Conservation (phyloP, 257 asterid genomes). For the Prunella vulgaris region DNA sequence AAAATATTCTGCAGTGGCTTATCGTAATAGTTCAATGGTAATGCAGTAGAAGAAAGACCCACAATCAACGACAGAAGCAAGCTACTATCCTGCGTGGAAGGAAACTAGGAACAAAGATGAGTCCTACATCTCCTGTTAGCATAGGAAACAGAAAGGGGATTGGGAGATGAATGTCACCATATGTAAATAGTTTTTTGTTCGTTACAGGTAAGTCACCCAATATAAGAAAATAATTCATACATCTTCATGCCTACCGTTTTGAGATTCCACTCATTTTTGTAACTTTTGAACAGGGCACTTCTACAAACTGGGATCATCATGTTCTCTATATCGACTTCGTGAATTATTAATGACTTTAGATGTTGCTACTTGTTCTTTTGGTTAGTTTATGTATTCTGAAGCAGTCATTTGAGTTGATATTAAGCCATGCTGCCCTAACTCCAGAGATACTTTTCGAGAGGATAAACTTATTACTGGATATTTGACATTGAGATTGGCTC, state of each 20-base stretch:
- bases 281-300: conserved; percentile 13
- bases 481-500: not conserved
- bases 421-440: conserved; percentile 1
- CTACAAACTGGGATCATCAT: not conserved
- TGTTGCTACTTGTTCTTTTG: not conserved
- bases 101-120: conserved; percentile 53
- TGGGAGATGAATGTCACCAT: conserved; percentile 28
- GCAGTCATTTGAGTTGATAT: not conserved
- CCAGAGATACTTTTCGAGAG: not conserved
- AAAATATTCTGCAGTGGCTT: conserved; percentile 9
- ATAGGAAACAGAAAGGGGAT: conserved; percentile 36
- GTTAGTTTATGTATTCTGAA: not conserved
- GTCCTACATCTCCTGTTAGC: conserved; percentile 31
- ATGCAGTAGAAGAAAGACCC: conserved; percentile 66
- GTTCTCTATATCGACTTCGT: too few relatives aligned
- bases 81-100: conserved; percentile 59
- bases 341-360: not conserved
- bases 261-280: not conserved
- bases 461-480: not conserved
- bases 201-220: conserved; percentile 28
- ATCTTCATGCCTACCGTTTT: not conserved
- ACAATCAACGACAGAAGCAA: conserved; percentile 53
- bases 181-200: conserved; percentile 19
- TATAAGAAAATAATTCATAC: not conserved
- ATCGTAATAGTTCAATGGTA: conserved; percentile 3